phyloP scores from a whole-genome alignment of 2,329 filamentous ascomycete genomes.

The Exophiala alcalophila region DNA sequence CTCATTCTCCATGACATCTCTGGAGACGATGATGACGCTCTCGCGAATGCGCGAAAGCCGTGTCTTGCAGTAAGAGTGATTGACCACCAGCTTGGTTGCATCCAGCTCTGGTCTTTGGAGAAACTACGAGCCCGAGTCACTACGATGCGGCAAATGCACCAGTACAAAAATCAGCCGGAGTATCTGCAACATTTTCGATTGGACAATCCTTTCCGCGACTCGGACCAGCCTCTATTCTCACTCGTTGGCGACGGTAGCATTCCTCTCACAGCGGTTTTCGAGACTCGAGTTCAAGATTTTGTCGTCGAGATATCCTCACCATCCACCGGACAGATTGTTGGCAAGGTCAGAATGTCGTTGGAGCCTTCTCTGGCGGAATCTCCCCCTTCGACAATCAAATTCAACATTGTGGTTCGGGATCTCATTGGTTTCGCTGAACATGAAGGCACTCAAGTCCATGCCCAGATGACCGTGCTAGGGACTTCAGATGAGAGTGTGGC shows the following conservation, averaged over 20 bases:
- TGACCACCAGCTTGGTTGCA: slow-evolving; percentile 80
- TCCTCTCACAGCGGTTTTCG: slow-evolving; percentile 86
- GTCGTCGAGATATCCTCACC: slow-evolving; percentile 85
- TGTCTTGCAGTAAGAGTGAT: slow-evolving; percentile 88
- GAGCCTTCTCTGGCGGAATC: slow-evolving; percentile 92
- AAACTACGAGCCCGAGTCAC: slow-evolving; percentile 85
- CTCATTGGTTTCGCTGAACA: slow-evolving; percentile 91
- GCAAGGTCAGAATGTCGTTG: slow-evolving; percentile 83
- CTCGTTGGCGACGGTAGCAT: slow-evolving; percentile 91
- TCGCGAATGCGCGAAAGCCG: slow-evolving; percentile 80
- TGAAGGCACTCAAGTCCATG: slow-evolving; percentile 93
- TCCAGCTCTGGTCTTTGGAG: slow-evolving; percentile 90
- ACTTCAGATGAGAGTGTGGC: slow-evolving; percentile 86
- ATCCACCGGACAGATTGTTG: slow-evolving; percentile 85
- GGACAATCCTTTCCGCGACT: slow-evolving; percentile 88
- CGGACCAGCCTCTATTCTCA: slow-evolving; percentile 87
- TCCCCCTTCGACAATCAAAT: slow-evolving; percentile 88
- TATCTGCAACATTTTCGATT: slow-evolving; percentile 90
- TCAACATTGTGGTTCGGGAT: slow-evolving; percentile 98
- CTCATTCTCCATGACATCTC: slow-evolving; percentile 89
- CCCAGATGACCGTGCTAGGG: slow-evolving; percentile 91
- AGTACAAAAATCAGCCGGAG: slow-evolving; percentile 92
- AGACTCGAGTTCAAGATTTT: slow-evolving; percentile 92
- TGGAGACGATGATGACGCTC: slow-evolving; percentile 76
- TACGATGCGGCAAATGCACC: slow-evolving; percentile 93